Conservation (phyloP, 2,329 filamentous ascomycete species). For the Penicillium thymicola region DNA sequence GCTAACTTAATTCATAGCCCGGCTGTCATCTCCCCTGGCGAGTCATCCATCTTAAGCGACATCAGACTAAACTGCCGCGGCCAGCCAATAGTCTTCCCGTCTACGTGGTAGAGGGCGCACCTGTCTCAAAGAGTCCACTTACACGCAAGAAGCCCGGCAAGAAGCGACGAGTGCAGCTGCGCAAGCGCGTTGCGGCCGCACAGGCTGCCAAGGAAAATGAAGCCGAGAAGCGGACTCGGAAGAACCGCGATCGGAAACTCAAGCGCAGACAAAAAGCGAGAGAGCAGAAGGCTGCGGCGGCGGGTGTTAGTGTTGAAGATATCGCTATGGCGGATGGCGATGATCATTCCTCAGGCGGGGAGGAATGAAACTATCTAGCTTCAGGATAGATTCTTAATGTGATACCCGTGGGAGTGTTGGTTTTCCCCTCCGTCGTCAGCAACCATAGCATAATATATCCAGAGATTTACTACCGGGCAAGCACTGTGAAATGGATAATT, state of each 20-base stretch:
- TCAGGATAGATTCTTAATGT: neutral
- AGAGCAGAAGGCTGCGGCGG: conserved; percentile 34
- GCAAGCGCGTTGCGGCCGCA: conserved; percentile 32
- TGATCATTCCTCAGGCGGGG: conserved; percentile 17
- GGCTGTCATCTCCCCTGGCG: conserved; percentile 44
- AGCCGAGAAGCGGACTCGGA: conserved; percentile 40
- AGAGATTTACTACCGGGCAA: neutral
- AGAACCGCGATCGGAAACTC: conserved; percentile 39
- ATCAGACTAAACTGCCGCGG: conserved; percentile 30
- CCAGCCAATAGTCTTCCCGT: conserved; percentile 22
- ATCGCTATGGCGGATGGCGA: conserved; percentile 15
- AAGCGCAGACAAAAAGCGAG: conserved; percentile 39
- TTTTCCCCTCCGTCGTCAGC: neutral
- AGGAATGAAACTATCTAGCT: conserved; percentile 3
- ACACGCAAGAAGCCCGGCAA: conserved; percentile 43
- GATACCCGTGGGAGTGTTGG: conserved; percentile 3
- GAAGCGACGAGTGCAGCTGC: conserved; percentile 41
- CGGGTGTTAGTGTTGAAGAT: conserved; percentile 15
- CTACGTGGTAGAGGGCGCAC: conserved; percentile 21
- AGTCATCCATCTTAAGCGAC: conserved; percentile 36
- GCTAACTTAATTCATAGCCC: conserved; percentile 26
- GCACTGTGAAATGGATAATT: neutral
- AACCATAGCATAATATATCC: neutral
- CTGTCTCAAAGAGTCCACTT: conserved; percentile 25
- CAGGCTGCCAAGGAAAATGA: conserved; percentile 33